Evolutionary conservation across 495 filamentous ascomycete species (phyloP), one percentile per base, ranked within the genome.

Genomic region (Hypoxylon subgilvum): DNA sequence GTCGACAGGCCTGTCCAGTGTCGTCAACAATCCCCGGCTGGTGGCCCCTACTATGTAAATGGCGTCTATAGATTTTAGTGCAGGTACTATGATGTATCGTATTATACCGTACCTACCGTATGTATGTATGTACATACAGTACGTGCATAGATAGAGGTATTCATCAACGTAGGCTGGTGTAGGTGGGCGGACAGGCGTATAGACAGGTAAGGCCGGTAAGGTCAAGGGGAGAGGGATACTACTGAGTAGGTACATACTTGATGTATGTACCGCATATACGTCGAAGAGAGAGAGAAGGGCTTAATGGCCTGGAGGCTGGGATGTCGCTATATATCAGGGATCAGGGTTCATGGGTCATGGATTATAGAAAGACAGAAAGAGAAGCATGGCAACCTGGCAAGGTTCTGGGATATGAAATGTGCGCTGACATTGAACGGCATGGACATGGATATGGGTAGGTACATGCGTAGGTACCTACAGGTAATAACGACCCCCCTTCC

Each of bases 261-360:
- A n/a, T n/a, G n/a, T n/a, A n/a, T n/a, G n/a, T n/a, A n/a, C n/a
- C n/a, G n/a, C n/a, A 34, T 27, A 30, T 42, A 50, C 36, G 41
- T 57, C 46, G 10, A 57, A 53, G 53, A 61, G 36, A 61, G 35
- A 32, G 49, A 12, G 36, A n/a, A 41, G 12, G 13, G 8, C 23
- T 27, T 27, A 27, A 27, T 8, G n/a, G n/a, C 27, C 27, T 30
- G 27, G 27, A 10, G n/a, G 22, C 39, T n/a, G 2, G 23, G 27
- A 1, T 9, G 13, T 31, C n/a, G n/a, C 44, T 28, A 21, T 28
- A 17, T 5, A 16, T 27, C 53, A 53, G 32, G 60, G 59, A 35
- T 52, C 48, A 49, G 48, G 49, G 55, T 13, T 50, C 32, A 54
- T 17, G 61, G 55, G 21, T 45, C 38, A 53, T 31, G 52, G 31